Conservation (phyloP, 2,329 filamentous ascomycete genomes). For the Pseudogymnoascus sp. region DNA sequence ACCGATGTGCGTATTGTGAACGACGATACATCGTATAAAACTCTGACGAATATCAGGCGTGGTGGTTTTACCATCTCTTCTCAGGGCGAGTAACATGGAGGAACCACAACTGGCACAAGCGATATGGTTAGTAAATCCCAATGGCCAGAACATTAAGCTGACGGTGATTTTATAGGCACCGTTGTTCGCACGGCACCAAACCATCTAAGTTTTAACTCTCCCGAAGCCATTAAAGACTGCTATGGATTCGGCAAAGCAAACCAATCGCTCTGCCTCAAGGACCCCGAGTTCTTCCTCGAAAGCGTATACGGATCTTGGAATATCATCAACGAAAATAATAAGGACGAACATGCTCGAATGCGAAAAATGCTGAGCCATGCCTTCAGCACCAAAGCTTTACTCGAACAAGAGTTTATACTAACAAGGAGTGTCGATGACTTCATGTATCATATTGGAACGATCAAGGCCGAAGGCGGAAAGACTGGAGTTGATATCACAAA, state of each 20-base stretch:
- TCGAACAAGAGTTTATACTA: conserved; percentile 19
- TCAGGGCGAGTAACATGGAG: conserved; percentile 2
- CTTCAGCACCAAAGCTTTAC: conserved; percentile 18
- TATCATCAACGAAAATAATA: conserved; percentile 17
- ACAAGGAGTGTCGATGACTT: conserved; percentile 13
- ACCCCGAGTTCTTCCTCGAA: conserved; percentile 19
- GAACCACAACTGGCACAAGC: conserved; percentile 5
- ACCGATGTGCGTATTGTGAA: conserved; percentile 18
- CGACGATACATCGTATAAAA: conserved; percentile 27
- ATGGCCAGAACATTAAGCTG: neutral
- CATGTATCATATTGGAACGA: conserved; percentile 13
- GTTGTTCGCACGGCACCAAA: conserved; percentile 24
- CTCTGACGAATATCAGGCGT: conserved; percentile 27
- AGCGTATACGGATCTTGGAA: conserved; percentile 20
- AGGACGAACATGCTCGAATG: conserved; percentile 19
- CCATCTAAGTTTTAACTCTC: conserved; percentile 30
- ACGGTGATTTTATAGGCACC: conserved; percentile 17
- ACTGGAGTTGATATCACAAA: conserved; percentile 11
- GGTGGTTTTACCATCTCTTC: conserved; percentile 14
- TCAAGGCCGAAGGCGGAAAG: neutral
- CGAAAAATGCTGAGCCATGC: conserved; percentile 19
- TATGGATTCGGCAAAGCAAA: conserved; percentile 48
- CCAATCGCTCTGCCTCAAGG: conserved; percentile 16
- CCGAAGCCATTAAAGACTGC: conserved; percentile 51
- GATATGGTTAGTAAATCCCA: neutral